These are phyloP conservation scores for Xenoacremonium recifei DNA, from an alignment of 2,329 filamentous ascomycete species.

Conservation along the genomic window DNA sequence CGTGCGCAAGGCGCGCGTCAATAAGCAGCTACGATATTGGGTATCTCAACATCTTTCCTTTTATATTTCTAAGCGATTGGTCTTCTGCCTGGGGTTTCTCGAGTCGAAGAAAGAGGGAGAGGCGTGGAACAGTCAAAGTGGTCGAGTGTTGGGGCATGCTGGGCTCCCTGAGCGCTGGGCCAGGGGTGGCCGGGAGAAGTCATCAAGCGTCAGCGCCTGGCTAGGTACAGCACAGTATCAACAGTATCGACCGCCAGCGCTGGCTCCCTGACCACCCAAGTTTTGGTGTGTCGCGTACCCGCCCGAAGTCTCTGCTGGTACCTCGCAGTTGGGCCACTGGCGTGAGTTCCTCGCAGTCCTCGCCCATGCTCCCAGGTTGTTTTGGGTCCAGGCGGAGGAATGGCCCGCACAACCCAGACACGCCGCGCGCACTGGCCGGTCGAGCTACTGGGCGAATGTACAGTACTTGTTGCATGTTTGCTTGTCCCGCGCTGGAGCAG, in stretches of 20 bases:
- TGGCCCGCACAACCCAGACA: slow-evolving; percentile 22
- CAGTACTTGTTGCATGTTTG: too few species aligned
- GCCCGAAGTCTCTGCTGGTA: slow-evolving; percentile 35
- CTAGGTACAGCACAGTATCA: slow-evolving; percentile 39
- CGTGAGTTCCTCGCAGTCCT: too few species aligned
- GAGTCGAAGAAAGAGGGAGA: slow-evolving; percentile 30
- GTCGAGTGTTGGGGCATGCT: slow-evolving; percentile 22
- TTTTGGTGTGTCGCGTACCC: slow-evolving; percentile 36
- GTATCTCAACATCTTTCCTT: too few species aligned
- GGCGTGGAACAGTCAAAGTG: slow-evolving; percentile 22
- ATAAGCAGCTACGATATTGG: too few species aligned
- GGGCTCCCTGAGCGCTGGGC: slow-evolving; percentile 29
- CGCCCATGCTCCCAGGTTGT: slow-evolving; percentile 23
- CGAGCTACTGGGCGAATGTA: too few species aligned
- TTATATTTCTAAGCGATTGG: too few species aligned
- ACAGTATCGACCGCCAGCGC: slow-evolving; percentile 34
- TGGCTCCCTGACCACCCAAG: slow-evolving; percentile 32
- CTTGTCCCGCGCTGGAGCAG: slow-evolving; percentile 8
- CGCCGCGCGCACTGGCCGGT: neutral
- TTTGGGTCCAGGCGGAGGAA: slow-evolving; percentile 24
- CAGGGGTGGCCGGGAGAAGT: slow-evolving; percentile 15
- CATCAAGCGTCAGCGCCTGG: slow-evolving; percentile 11
- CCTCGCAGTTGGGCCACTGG: slow-evolving; percentile 25
- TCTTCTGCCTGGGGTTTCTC: too few species aligned
- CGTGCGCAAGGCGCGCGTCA: too few species aligned